These are phyloP conservation scores for Aureobasidium pullulans DNA, from an alignment of 2,329 filamentous ascomycete genomes.

Conservation along the genomic window DNA sequence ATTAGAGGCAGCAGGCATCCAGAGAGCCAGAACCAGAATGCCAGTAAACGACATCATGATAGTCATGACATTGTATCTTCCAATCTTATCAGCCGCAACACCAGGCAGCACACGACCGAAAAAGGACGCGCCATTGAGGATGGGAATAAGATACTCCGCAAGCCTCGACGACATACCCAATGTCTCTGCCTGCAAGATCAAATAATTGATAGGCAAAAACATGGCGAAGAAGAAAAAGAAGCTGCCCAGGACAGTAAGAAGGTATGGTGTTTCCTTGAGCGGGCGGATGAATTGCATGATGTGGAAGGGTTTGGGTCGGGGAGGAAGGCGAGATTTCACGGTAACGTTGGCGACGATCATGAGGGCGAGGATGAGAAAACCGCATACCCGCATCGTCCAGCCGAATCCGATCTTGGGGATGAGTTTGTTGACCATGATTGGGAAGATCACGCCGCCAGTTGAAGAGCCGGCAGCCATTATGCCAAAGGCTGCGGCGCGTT, in stretches of 20 bases:
- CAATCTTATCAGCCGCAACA: constrained; percentile 46
- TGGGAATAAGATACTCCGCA: constrained; percentile 46
- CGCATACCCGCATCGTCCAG: constrained; percentile 51
- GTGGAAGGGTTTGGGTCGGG: constrained; percentile 27
- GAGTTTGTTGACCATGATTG: constrained; percentile 53
- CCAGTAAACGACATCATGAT: constrained; percentile 40
- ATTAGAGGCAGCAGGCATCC: constrained; percentile 46
- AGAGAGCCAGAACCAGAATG: constrained; percentile 46
- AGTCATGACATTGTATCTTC: constrained; percentile 48
- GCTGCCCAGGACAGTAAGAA: constrained; percentile 28
- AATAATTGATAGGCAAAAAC: constrained; percentile 50
- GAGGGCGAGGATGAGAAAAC: constrained; percentile 55
- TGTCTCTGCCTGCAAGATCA: constrained; percentile 38
- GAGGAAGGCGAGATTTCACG: constrained; percentile 44
- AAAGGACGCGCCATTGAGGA: constrained; percentile 44
- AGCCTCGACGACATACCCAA: constrained; percentile 43
- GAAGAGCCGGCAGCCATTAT: constrained; percentile 44
- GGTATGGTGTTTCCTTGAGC: constrained; percentile 29
- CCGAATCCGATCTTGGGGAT: constrained; percentile 46
- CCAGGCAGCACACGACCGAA: constrained; percentile 52
- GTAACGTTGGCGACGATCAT: constrained; percentile 48
- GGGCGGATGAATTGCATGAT: constrained; percentile 26
- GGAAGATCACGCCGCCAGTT: constrained; percentile 51
- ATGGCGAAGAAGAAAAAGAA: constrained; percentile 56
- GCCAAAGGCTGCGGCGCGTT: constrained; percentile 42